Conservation (phyloP, 768 basidiomycete species). For the Termitomyces sp. region DNA sequence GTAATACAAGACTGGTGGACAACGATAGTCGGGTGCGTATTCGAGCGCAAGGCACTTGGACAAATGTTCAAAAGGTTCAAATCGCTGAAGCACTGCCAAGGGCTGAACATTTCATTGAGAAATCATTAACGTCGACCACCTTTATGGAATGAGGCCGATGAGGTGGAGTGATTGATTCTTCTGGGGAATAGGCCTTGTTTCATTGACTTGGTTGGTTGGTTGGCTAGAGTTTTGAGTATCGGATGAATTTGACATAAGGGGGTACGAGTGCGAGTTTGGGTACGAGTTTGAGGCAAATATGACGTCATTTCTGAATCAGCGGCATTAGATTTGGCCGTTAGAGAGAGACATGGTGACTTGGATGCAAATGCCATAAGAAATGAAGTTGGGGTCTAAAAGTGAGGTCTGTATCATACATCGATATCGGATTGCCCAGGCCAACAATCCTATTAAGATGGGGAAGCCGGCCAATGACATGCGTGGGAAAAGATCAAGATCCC, state of each 20-base stretch:
- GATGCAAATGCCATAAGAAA: too few relatives aligned
- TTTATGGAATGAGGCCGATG: background rate
- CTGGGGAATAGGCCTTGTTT: background rate
- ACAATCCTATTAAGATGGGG: too few relatives aligned
- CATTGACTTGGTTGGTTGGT: background rate
- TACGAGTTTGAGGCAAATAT: too few relatives aligned
- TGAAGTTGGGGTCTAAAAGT: too few relatives aligned
- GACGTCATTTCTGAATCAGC: too few relatives aligned
- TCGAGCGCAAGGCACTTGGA: background rate
- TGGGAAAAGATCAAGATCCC: conserved; percentile 36
- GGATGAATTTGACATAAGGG: background rate
- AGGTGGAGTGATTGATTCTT: background rate
- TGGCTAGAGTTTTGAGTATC: background rate
- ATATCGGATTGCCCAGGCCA: too few relatives aligned
- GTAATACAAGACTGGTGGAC: background rate
- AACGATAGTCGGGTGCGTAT: background rate
- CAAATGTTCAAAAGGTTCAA: background rate
- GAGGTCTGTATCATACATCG: too few relatives aligned
- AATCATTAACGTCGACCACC: background rate
- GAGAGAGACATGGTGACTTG: too few relatives aligned
- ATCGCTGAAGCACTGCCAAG: background rate
- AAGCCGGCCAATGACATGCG: conserved; percentile 15
- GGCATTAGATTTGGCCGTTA: too few relatives aligned
- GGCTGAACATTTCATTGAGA: background rate
- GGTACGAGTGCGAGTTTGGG: too few relatives aligned